Evolutionary conservation across 495 filamentous ascomycete genomes (phyloP).

Genomic region (Aspergillus nanangensis): DNA sequence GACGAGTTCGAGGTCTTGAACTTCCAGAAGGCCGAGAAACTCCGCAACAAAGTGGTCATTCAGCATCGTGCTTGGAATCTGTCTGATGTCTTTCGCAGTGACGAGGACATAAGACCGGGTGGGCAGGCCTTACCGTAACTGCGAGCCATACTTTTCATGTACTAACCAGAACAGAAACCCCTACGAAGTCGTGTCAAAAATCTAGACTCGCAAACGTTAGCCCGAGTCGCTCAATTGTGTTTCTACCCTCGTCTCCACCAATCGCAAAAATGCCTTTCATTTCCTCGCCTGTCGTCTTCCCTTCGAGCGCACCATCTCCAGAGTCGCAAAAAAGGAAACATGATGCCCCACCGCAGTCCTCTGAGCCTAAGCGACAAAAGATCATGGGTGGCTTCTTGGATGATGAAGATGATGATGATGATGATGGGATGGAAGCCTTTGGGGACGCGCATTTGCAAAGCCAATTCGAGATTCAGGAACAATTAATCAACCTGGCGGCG

Average conservation of each 20-base stretch:
- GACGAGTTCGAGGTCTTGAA: slow-evolving; percentile 62
- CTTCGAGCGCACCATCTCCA: slow-evolving; percentile 49
- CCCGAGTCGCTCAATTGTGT: slow-evolving; percentile 10
- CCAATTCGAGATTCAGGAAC: slow-evolving; percentile 31
- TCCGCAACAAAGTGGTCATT: slow-evolving; percentile 56
- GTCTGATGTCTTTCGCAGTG: slow-evolving; percentile 58
- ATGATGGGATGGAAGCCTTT: slow-evolving; percentile 24
- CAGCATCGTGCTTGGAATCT: slow-evolving; percentile 58
- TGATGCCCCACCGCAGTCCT: slow-evolving; percentile 29
- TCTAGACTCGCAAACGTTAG: slow-evolving; percentile 22
- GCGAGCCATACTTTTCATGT: too few species aligned
- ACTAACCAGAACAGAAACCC: slow-evolving; percentile 41
- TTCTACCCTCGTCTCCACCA: slow-evolving; percentile 32
- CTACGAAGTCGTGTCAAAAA: slow-evolving; percentile 24
- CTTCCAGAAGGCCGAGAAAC: slow-evolving; percentile 44
- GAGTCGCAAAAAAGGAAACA: slow-evolving; percentile 45
- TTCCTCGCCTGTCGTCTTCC: slow-evolving; percentile 58
- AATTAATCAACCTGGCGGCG: slow-evolving; percentile 17
- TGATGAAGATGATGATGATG: slow-evolving; percentile 32
- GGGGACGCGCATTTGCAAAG: slow-evolving; percentile 29
- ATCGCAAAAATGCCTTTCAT: slow-evolving; percentile 53
- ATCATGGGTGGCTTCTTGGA: slow-evolving; percentile 46
- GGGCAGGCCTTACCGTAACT: too few species aligned
- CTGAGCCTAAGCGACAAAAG: slow-evolving; percentile 37
- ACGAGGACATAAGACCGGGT: slow-evolving; percentile 51